Percentiles rank a stretch among this genome's conserved stretches.
phyloP scores from a whole-genome alignment of 495 filamentous ascomycete genomes.

The Penicillium paxilli region DNA sequence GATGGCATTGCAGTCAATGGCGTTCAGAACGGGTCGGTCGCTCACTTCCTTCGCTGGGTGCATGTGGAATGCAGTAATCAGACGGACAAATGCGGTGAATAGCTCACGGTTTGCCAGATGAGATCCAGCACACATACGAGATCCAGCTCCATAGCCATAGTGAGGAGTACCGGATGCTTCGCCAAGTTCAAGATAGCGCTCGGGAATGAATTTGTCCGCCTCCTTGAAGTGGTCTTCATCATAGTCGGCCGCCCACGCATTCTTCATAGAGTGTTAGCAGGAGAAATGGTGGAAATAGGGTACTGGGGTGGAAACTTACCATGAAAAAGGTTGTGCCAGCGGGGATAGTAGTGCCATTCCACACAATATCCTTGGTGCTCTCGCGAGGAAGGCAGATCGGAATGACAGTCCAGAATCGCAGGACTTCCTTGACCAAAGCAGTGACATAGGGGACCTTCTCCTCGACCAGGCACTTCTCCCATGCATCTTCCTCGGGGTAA shows the following conservation, averaged over 20 bases:
- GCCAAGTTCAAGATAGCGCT: slow-evolving; percentile 61
- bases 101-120: slow-evolving; percentile 68
- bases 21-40: slow-evolving; percentile 58
- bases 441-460: slow-evolving; percentile 72
- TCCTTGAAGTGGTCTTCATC: slow-evolving; percentile 65
- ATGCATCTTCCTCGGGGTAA: slow-evolving; percentile 65
- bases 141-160: slow-evolving; percentile 69
- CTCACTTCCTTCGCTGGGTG: slow-evolving; percentile 33
- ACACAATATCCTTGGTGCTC: slow-evolving; percentile 64
- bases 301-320: slow-evolving; percentile 29
- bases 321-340: slow-evolving; percentile 68
- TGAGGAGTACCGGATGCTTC: slow-evolving; percentile 64
- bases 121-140: slow-evolving; percentile 72
- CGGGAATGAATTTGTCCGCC: slow-evolving; percentile 57
- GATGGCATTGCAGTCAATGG: slow-evolving; percentile 62
- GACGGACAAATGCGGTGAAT: slow-evolving; percentile 65
- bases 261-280: slow-evolving; percentile 32
- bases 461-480: slow-evolving; percentile 63
- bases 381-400: slow-evolving; percentile 68
- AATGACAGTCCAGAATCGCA: slow-evolving; percentile 74
- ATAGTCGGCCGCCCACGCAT: slow-evolving; percentile 70
- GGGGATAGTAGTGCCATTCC: slow-evolving; percentile 58
- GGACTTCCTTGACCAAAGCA: slow-evolving; percentile 66
- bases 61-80: slow-evolving; percentile 66
- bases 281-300: not conserved